Base-by-base conservation (phyloP, 2,329 filamentous ascomycete genomes). In the Capronia coronata region DNA sequence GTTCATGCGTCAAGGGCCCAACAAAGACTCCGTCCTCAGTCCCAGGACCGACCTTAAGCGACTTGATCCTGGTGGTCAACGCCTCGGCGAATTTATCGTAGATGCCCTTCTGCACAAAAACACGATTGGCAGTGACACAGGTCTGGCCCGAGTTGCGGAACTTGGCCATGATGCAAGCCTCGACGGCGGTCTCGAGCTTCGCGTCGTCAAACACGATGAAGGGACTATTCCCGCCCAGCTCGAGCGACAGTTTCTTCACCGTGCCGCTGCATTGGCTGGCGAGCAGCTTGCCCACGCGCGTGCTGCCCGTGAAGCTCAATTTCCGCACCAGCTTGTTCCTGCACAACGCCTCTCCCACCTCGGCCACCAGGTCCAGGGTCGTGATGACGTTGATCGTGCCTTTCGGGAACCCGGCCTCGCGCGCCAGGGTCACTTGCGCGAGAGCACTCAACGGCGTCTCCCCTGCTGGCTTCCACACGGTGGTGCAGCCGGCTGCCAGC, bases 31-130 rank as follows among this genome's bases (percentile, higher is more conserved):
- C 80, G 34, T 82, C 71, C 1, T 77, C 78, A 66, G 86, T 90
- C 2, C 87, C 86, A 58, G 81, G 75, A 45, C 87, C 87, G 49
- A 93, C 83, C 62, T 80, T 83, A 74, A 94, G 90, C 13, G 67
- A 70, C 62, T 79, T 78, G 44, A 91, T 86, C 64, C 86, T 84
- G 54, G 80, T 82, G 22, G 82, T 79, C 57, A 93, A 81, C 43
- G 78, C 81, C 39, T 73, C 61, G 3, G 80, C 78, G 59, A 94
- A 94, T 30, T 76, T 72, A 61, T 91, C 84, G 69, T 93, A 89
- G 66, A 94, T 79, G 51, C 80, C 83, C 29, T 75, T 73, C 67
- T 94, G 87, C 7, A 94, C 78, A 66, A 86, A 91, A 57, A 94
- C 79, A 23, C 87, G 77, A 72, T 94, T 94, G 21, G 75, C 75